Percentiles rank a stretch among this genome's conserved stretches.
phyloP scores from a whole-genome alignment of 345 rosid species.

The Brassica juncea region DNA sequence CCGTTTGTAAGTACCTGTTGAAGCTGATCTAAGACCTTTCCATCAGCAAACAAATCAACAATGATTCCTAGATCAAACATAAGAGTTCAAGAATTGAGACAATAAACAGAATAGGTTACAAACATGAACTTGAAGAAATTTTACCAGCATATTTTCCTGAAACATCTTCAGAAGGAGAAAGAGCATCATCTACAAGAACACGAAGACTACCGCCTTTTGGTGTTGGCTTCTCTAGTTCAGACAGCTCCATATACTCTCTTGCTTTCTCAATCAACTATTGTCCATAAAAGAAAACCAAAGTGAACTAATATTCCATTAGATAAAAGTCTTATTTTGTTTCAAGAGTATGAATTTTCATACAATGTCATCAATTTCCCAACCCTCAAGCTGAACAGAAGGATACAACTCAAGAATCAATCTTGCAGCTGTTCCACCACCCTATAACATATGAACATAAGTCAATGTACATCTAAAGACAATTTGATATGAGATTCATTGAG shows the following conservation, averaged over 20 bases:
- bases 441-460: constrained; percentile 21
- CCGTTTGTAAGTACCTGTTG: constrained; percentile 52
- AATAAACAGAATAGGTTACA: background rate
- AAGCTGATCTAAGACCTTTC: constrained; percentile 65
- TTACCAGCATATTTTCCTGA: constrained; percentile 62
- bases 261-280: constrained; percentile 68
- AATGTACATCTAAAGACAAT: background rate
- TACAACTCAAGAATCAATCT: constrained; percentile 74
- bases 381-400: constrained; percentile 76
- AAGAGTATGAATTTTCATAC: constrained; percentile 44
- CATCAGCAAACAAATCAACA: constrained; percentile 71
- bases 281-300: constrained; percentile 26
- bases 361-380: constrained; percentile 77
- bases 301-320: background rate
- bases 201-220: constrained; percentile 56
- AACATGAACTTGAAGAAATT: too few relatives aligned
- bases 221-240: constrained; percentile 63
- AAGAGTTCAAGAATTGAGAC: constrained; percentile 17
- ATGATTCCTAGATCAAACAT: constrained; percentile 52
- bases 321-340: background rate
- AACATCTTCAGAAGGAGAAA: constrained; percentile 44
- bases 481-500: background rate
- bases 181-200: constrained; percentile 64
- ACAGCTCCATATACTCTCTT: constrained; percentile 62
- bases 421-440: constrained; percentile 96